Percentiles rank a stretch among this genome's conserved stretches.
Evolutionary conservation across 257 asterid genomes (phyloP).

Genomic region (Lavandula angustifolia): DNA sequence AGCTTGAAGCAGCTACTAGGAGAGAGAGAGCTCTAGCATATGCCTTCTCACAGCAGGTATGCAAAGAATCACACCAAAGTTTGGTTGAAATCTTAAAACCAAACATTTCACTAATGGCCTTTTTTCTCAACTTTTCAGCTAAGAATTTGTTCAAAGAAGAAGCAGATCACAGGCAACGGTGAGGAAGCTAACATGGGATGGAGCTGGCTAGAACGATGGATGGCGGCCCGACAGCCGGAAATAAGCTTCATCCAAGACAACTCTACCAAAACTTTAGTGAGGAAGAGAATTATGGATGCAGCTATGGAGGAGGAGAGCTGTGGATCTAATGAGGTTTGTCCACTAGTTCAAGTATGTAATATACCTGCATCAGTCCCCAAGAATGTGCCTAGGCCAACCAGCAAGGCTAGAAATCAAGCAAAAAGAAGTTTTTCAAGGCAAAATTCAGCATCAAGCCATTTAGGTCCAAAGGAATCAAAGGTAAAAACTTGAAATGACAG

Average conservation of each 20-base stretch:
- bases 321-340: constrained; percentile 56
- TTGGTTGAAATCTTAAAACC: not conserved
- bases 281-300: constrained; percentile 38
- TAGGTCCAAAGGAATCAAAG: constrained; percentile 40
- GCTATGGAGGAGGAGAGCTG: constrained; percentile 57
- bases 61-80: not conserved
- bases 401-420: constrained; percentile 26
- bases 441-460: constrained; percentile 31
- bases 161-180: constrained; percentile 27
- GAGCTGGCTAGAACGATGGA: constrained; percentile 69
- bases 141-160: constrained; percentile 53
- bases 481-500: constrained; percentile 11
- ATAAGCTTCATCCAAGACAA: constrained; percentile 23
- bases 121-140: constrained; percentile 29
- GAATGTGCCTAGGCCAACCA: constrained; percentile 37
- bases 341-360: constrained; percentile 31
- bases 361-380: constrained; percentile 14
- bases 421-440: constrained; percentile 35
- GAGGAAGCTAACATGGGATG: constrained; percentile 44
- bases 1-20: constrained; percentile 59
- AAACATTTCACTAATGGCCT: not conserved
- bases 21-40: constrained; percentile 69
- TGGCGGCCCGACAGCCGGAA: constrained; percentile 61
- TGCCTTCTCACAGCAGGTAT: constrained; percentile 66
- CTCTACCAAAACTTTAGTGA: constrained; percentile 3